These are phyloP conservation scores for Elsinoe perseae DNA, from an alignment of 2,329 filamentous ascomycete species.

Conservation along the genomic window DNA sequence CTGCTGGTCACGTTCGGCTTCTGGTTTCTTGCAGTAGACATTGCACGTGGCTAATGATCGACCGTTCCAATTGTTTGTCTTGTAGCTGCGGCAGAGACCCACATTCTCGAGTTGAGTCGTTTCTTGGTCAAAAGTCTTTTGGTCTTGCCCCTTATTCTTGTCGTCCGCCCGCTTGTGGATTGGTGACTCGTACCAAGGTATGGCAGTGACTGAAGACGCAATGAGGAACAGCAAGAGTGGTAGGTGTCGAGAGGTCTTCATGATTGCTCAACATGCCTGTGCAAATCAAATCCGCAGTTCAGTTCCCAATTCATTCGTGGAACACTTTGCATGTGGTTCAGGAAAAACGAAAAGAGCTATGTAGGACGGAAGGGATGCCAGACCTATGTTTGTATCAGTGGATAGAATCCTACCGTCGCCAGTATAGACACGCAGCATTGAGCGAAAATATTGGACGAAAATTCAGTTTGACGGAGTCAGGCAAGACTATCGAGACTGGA, in stretches of 20 bases:
- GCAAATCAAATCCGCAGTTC: too few relatives aligned
- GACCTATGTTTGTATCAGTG: too few relatives aligned
- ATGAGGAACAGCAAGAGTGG: neutral
- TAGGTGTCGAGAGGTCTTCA: neutral
- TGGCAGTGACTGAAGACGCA: neutral
- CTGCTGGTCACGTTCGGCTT: neutral
- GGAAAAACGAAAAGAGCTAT: too few relatives aligned
- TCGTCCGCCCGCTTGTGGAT: neutral
- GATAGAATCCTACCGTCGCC: too few relatives aligned
- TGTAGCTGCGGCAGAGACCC: neutral
- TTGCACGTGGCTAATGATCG: neutral
- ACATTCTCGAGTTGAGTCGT: neutral
- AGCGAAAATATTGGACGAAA: too few relatives aligned
- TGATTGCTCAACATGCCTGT: neutral
- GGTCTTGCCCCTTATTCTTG: neutral
- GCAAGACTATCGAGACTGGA: neutral
- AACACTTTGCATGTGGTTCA: too few relatives aligned
- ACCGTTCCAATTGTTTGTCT: neutral
- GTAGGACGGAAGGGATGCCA: too few relatives aligned
- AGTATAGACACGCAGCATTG: neutral
- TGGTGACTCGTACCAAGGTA: neutral
- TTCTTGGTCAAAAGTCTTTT: neutral
- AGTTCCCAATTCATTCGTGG: too few relatives aligned
- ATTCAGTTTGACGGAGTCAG: neutral
- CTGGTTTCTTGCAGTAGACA: conserved; percentile 2